Percentiles rank a stretch among this genome's conserved stretches.
Conservation (phyloP, 208 protist species). For the Polymyxa betae region DNA sequence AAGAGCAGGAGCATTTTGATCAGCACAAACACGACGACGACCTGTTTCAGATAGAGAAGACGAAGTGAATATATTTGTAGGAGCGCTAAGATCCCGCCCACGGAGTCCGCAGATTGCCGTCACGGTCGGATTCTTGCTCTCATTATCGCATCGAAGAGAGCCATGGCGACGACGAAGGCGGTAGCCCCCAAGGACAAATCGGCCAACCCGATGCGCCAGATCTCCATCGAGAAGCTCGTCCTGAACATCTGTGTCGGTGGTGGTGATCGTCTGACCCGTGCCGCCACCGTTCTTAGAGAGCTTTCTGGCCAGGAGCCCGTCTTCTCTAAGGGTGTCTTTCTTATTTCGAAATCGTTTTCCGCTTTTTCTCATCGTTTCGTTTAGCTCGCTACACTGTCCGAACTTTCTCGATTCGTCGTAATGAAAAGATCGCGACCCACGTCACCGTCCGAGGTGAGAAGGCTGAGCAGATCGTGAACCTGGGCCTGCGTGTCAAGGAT, state of each 20-base stretch:
- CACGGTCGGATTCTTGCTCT: no score
- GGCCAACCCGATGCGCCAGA: constrained; percentile 85
- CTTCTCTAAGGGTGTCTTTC: constrained; percentile 82
- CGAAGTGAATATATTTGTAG: no score
- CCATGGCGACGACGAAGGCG: not conserved
- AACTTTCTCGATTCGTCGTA: constrained; percentile 97
- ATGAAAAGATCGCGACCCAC: constrained; percentile 98
- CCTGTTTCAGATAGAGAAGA: no score
- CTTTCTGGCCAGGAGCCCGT: constrained; percentile 97
- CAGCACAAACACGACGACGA: no score
- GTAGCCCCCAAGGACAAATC: constrained; percentile 44
- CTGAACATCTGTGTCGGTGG: constrained; percentile 99
- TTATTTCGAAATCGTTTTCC: constrained; percentile 56
- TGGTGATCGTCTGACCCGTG: constrained; percentile 97
- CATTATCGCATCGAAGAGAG: no score
- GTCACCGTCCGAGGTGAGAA: constrained; percentile 98
- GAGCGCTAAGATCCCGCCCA: no score
- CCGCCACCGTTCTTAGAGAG: constrained; percentile 97
- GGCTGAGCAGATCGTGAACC: constrained; percentile 97
- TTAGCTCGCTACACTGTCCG: constrained; percentile 96
- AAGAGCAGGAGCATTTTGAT: no score
- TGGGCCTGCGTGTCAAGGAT: constrained; percentile 98
- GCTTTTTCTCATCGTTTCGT: constrained; percentile 36
- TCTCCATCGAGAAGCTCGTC: constrained; percentile 97
- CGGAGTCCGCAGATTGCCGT: no score